Conservation (phyloP, 306 rosid species). For the Acacia melanoxylon region DNA sequence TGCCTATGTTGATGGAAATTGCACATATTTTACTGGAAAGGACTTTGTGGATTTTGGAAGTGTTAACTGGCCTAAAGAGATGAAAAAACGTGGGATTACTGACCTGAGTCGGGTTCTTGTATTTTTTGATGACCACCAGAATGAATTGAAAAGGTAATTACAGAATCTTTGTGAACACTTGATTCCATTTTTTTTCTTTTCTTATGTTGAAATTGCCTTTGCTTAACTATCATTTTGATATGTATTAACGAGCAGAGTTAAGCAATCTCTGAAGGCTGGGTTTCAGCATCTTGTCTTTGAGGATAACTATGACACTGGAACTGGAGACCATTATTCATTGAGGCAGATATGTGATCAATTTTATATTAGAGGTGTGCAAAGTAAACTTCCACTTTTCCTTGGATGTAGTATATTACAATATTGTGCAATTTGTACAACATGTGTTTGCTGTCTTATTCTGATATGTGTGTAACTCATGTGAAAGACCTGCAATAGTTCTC, state of each 20-base stretch:
- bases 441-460: not conserved
- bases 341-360: conserved; percentile 96
- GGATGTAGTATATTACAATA: not conserved
- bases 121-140: conserved; percentile 96
- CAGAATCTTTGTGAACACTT: conserved; percentile 23
- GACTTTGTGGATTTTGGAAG: conserved; percentile 96
- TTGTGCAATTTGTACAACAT: not conserved
- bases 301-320: conserved; percentile 99
- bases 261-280: conserved; percentile 86
- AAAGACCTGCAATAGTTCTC: not conserved
- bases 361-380: conserved; percentile 78
- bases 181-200: conserved; percentile 17
- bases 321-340: conserved; percentile 96
- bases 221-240: conserved; percentile 27
- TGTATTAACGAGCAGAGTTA: conserved; percentile 59
- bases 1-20: conserved; percentile 92
- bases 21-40: conserved; percentile 93
- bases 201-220: conserved; percentile 24
- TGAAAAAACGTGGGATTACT: conserved; percentile 64
- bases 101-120: conserved; percentile 78
- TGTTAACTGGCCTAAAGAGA: conserved; percentile 70
- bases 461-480: conserved; percentile 2
- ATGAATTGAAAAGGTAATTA: conserved; percentile 83
- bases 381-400: conserved; percentile 26
- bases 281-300: conserved; percentile 92